Base-by-base conservation (phyloP, 2,329 filamentous ascomycete species). In the Ceratocystis papillata region DNA sequence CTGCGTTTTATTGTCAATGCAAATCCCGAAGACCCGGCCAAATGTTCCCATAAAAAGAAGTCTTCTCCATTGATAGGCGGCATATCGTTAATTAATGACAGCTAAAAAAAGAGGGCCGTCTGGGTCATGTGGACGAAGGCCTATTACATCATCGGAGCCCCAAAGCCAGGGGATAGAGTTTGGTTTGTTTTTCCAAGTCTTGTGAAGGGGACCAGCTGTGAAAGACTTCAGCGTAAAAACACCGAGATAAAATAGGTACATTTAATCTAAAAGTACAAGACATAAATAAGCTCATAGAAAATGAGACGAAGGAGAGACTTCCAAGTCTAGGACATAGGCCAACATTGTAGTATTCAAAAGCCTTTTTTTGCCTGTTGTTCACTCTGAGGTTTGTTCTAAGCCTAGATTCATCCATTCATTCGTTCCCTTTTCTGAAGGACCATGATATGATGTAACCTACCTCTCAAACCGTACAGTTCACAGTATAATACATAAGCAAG, bases 231-330 rank as follows among this genome's bases (percentile, higher is more conserved):
- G 33, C 33, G 33, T 22, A 20, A 33, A 33, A 33, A 37, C 12
- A n/a, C 7, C 4, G 28, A 17, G 53, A 59, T 33, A 30, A 37
- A 59, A 20, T 30, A n/a, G 1, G 4, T 37, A 33, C 3, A 37
- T 37, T 37, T 33, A 59, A 59, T 30, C n/a, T 59, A n/a, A 33
- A 33, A 20, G 15, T 59, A 4, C 53, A 59, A 59, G 53, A 59
- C 53, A 59, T 25, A 59, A 59, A 59, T 33, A 59, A 59, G 53
- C 53, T 59, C 53, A 59, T n/a, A 17, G n/a, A 59, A 59, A 59
- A 59, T 59, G 28, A 33, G 53, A 33, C 53, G 15, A 33, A 57
- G 33, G 33, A 30, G 28, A 33, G 15, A 33, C 5, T 59, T 37
- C 10, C 12, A 33, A 33, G 6, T 12, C 10, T 7, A 33, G 12